phyloP scores from a whole-genome alignment of 108 stramenopile species.

The Chaetoceros tenuissimus region DNA sequence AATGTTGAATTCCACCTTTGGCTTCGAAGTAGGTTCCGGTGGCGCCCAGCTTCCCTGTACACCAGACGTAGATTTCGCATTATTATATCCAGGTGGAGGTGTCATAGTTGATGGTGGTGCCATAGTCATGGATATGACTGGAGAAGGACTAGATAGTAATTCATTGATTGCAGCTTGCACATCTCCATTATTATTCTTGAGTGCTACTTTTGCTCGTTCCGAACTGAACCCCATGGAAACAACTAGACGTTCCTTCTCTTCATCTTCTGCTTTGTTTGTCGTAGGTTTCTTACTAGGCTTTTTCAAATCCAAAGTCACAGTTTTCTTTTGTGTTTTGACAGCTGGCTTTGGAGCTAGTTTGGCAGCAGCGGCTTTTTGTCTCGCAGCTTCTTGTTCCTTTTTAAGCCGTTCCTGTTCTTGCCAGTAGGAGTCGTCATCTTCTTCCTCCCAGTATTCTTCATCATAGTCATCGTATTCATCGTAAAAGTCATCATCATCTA shows the following conservation, averaged over 20 bases:
- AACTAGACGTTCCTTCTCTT: conserved; percentile 10
- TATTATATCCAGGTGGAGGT: conserved; percentile 17
- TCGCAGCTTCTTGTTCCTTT: background rate
- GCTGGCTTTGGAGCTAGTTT: background rate
- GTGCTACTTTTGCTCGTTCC: background rate
- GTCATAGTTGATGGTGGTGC: conserved; percentile 36
- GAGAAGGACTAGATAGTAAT: conserved; percentile 1
- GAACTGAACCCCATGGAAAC: conserved; percentile 6
- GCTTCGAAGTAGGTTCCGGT: too few relatives aligned
- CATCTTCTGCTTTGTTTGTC: background rate
- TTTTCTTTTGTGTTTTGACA: background rate
- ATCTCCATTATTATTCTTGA: background rate
- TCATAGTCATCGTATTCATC: conserved; percentile 44
- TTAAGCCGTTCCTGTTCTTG: background rate
- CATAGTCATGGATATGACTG: conserved; percentile 6
- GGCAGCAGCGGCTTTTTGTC: background rate
- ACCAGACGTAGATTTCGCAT: too few relatives aligned
- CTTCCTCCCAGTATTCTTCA: conserved; percentile 52
- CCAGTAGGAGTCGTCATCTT: conserved; percentile 35
- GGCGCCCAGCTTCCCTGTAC: too few relatives aligned
- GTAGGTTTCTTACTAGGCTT: too few relatives aligned
- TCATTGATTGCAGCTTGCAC: conserved; percentile 2
- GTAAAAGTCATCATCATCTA: conserved; percentile 70
- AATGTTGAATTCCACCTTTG: too few relatives aligned
- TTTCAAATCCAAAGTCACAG: too few relatives aligned